phyloP scores from a whole-genome alignment of 768 basidiomycete species.

The Auricularia auricula-judae region DNA sequence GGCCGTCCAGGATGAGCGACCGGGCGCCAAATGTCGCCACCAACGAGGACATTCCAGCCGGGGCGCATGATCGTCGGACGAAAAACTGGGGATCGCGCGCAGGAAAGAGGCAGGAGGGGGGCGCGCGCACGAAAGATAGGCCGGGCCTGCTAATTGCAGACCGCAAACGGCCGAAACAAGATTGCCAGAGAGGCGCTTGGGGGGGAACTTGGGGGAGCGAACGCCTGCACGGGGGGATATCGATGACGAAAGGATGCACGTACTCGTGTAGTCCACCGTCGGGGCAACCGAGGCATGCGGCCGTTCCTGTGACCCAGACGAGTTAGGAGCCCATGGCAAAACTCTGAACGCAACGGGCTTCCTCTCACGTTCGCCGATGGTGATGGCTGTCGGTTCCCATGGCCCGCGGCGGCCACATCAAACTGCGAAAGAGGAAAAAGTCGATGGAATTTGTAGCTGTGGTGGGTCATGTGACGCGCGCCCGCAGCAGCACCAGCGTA shows the following conservation, averaged over 20 bases:
- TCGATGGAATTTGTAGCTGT: conserved; percentile 94
- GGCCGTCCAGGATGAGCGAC: too few relatives aligned
- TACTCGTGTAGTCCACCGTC: not conserved
- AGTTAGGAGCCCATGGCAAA: not conserved
- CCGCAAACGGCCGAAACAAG: not conserved
- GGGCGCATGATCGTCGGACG: too few relatives aligned
- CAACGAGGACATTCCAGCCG: too few relatives aligned
- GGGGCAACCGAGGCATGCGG: not conserved
- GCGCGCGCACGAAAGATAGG: too few relatives aligned
- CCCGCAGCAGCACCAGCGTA: conserved; percentile 7
- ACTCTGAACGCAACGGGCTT: not conserved
- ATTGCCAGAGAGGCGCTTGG: not conserved
- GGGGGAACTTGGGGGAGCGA: not conserved
- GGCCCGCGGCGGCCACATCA: conserved; percentile 55
- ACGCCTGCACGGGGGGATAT: not conserved
- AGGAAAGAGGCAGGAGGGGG: too few relatives aligned
- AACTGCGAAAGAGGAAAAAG: conserved; percentile 88
- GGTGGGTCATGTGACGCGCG: conserved; percentile 11
- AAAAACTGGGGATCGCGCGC: too few relatives aligned
- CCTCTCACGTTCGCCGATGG: not conserved
- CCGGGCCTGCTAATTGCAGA: not conserved
- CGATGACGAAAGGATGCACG: not conserved
- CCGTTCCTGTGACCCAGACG: not conserved
- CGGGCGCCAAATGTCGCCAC: too few relatives aligned
- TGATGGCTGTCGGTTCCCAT: not conserved